Percentiles rank a stretch among this genome's conserved stretches.
Evolutionary conservation across 768 basidiomycete genomes (phyloP).

Genomic region (Fomitopsis serialis): DNA sequence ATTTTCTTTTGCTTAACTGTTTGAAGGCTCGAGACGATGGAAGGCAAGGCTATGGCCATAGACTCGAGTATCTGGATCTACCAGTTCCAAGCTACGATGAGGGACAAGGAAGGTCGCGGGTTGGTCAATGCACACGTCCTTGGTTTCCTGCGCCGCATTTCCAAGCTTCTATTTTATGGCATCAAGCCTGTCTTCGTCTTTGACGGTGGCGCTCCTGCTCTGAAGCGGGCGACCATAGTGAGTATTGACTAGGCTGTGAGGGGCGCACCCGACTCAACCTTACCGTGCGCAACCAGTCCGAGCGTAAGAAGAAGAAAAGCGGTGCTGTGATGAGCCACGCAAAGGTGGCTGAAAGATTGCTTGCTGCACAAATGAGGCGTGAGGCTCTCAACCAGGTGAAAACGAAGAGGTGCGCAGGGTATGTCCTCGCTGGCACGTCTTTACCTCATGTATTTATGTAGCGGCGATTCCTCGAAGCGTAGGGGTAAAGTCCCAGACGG

Average conservation of each 20-base stretch:
- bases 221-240: slow-evolving; percentile 89
- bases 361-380: slow-evolving; percentile 89
- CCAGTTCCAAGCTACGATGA: slow-evolving; percentile 99
- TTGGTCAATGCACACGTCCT: slow-evolving; percentile 92
- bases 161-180: slow-evolving; percentile 93
- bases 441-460: slow-evolving; percentile 3
- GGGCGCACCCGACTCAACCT: neutral
- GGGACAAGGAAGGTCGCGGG: slow-evolving; percentile 90
- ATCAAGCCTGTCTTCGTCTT: slow-evolving; percentile 99
- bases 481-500: slow-evolving; percentile 42
- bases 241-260: slow-evolving; percentile 20
- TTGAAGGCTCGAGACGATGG: slow-evolving; percentile 82
- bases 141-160: slow-evolving; percentile 85
- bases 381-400: slow-evolving; percentile 72
- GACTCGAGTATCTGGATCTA: slow-evolving; percentile 99
- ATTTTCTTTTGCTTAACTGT: neutral
- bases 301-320: slow-evolving; percentile 84
- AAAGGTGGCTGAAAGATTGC: slow-evolving; percentile 84
- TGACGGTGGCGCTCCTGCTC: slow-evolving; percentile 89
- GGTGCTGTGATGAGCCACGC: slow-evolving; percentile 85
- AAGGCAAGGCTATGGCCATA: slow-evolving; percentile 93
- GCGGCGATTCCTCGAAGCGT: slow-evolving; percentile 25
- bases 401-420: slow-evolving; percentile 33
- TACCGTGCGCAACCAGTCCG: slow-evolving; percentile 47
- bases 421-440: neutral